Conservation (phyloP, 2,329 filamentous ascomycete genomes). For the Chaetomium olivaceum region DNA sequence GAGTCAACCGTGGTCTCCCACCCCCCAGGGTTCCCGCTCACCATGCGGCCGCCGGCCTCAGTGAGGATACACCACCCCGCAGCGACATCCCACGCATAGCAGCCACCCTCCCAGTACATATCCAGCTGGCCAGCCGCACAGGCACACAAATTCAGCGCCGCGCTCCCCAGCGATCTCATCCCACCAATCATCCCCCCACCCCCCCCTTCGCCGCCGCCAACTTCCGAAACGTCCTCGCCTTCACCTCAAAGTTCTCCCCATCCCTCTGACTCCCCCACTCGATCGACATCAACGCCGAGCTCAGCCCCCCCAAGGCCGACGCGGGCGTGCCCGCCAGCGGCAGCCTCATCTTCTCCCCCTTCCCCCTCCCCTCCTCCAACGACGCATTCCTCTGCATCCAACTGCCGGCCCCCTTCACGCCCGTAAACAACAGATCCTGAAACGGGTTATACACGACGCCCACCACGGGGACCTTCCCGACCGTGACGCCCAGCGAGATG, state of each 20-base stretch:
- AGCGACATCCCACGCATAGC: conserved; percentile 84
- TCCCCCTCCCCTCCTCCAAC: conserved; percentile 36
- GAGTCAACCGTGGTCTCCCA: conserved; percentile 65
- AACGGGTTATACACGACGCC: conserved; percentile 83
- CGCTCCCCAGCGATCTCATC: conserved; percentile 68
- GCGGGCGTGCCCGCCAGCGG: conserved; percentile 43
- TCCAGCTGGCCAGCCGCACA: conserved; percentile 73
- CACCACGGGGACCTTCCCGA: conserved; percentile 61
- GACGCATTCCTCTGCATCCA: conserved; percentile 53
- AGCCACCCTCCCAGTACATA: conserved; percentile 79
- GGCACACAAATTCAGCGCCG: conserved; percentile 72
- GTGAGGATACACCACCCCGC: conserved; percentile 75
- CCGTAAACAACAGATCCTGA: conserved; percentile 67
- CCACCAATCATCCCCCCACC: conserved; percentile 78
- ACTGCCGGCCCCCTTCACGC: conserved; percentile 66
- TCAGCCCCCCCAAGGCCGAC: conserved; percentile 62
- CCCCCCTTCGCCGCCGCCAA: conserved; percentile 58
- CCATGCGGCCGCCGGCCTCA: conserved; percentile 74
- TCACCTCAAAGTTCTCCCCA: conserved; percentile 70
- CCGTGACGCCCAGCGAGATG: conserved; percentile 72
- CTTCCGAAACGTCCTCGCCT: conserved; percentile 64
- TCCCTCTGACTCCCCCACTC: conserved; percentile 73
- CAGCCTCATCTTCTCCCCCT: conserved; percentile 34
- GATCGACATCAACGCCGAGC: conserved; percentile 63
- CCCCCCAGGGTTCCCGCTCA: conserved; percentile 69